These are phyloP conservation scores for Capsella bursapastoris DNA, from an alignment of 345 rosid genomes.

Conservation along the genomic window DNA sequence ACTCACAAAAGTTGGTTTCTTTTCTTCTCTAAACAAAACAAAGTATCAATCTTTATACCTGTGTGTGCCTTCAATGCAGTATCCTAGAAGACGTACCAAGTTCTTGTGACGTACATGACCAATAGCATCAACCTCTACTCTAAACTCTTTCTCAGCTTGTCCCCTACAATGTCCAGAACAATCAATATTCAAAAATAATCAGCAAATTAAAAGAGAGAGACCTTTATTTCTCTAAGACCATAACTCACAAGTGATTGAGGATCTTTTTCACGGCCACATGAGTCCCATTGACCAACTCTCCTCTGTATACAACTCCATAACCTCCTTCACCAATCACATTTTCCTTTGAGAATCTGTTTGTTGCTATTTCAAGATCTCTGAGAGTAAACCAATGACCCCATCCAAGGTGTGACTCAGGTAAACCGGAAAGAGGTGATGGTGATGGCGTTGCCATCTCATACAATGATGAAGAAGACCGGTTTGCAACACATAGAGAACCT, in stretches of 20 bases:
- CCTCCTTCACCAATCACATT: conserved; percentile 65
- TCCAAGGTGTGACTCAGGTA: conserved; percentile 90
- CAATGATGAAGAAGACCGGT: conserved; percentile 68
- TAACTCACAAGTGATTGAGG: conserved; percentile 78
- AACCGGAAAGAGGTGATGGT: conserved; percentile 84
- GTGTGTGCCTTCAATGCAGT: conserved; percentile 94
- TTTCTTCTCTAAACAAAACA: conserved; percentile 49
- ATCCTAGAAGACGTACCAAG: conserved; percentile 91
- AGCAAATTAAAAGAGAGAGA: conserved; percentile 14
- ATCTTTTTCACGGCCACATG: conserved; percentile 95
- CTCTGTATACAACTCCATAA: conserved; percentile 88
- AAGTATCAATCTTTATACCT: conserved; percentile 51
- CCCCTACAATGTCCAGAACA: conserved; percentile 57
- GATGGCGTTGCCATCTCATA: conserved; percentile 71
- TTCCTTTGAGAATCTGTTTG: conserved; percentile 69
- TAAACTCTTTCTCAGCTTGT: conserved; percentile 94
- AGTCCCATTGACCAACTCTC: conserved; percentile 68
- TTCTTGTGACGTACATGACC: conserved; percentile 96
- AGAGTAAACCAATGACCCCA: conserved; percentile 99
- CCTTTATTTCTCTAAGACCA: not conserved
- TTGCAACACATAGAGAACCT: conserved; percentile 55
- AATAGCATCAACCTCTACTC: conserved; percentile 93
- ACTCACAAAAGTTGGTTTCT: conserved; percentile 30
- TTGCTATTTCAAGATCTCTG: conserved; percentile 82
- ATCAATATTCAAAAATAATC: conserved; percentile 7